Percentiles rank a stretch among this genome's conserved stretches.
Evolutionary conservation across 805 yeast genomes (phyloP).

Genomic region (Torulaspora indica): DNA sequence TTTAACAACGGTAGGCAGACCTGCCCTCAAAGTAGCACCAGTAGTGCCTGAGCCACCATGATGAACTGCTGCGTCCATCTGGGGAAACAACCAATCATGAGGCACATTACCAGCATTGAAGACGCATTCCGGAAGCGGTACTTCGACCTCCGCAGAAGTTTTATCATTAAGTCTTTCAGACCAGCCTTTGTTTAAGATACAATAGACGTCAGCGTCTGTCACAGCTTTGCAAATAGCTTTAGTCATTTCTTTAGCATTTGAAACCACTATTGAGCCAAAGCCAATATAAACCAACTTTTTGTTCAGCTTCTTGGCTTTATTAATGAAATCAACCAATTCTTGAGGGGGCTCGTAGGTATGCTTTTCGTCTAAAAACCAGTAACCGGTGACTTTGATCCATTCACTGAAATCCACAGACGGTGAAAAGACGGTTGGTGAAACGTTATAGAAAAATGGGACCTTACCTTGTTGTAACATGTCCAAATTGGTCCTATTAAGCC

Average conservation of each 20-base stretch:
- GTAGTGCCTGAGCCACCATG: slow-evolving; percentile 98
- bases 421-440: slow-evolving; percentile 83
- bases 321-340: slow-evolving; percentile 54
- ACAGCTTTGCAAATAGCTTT: slow-evolving; percentile 77
- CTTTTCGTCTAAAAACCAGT: slow-evolving; percentile 83
- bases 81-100: slow-evolving; percentile 91
- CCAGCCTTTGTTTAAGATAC: slow-evolving; percentile 93
- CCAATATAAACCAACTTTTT: slow-evolving; percentile 87
- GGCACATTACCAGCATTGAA: slow-evolving; percentile 71
- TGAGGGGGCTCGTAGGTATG: slow-evolving; percentile 55
- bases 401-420: slow-evolving; percentile 91
- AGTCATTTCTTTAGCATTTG: slow-evolving; percentile 74
- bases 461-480: slow-evolving; percentile 67
- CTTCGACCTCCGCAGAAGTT: slow-evolving; percentile 36
- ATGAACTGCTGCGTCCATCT: slow-evolving; percentile 89
- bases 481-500: slow-evolving; percentile 63
- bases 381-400: slow-evolving; percentile 94
- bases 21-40: slow-evolving; percentile 83
- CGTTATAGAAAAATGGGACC: slow-evolving; percentile 84
- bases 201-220: slow-evolving; percentile 70
- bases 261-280: slow-evolving; percentile 91
- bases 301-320: slow-evolving; percentile 51
- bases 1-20: slow-evolving; percentile 83
- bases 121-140: slow-evolving; percentile 59
- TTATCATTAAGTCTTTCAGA: slow-evolving; percentile 59